These are phyloP conservation scores for Aphanoascus verrucosus DNA, from an alignment of 2,329 filamentous ascomycete species.

Conservation along the genomic window DNA sequence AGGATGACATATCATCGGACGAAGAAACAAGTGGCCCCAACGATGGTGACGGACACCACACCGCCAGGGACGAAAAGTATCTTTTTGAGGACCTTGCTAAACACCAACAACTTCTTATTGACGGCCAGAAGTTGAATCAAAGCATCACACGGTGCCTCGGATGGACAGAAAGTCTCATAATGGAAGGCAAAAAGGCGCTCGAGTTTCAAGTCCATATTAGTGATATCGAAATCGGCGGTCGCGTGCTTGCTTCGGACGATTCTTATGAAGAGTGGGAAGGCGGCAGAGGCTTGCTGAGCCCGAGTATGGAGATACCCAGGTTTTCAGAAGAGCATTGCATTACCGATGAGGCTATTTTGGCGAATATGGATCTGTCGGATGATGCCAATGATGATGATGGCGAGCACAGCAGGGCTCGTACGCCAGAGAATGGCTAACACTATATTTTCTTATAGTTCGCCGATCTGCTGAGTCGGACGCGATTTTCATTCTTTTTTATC, in stretches of 20 bases:
- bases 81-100: conserved; percentile 76
- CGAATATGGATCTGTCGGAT: not conserved
- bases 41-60: conserved; percentile 40
- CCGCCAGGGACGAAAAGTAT: conserved; percentile 67
- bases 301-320: conserved; percentile 12
- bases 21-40: conserved; percentile 28
- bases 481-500: not conserved
- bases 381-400: not conserved
- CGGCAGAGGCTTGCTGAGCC: conserved; percentile 27
- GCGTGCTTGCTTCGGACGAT: conserved; percentile 64
- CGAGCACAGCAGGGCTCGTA: not conserved
- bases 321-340: not conserved
- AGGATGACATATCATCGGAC: conserved; percentile 32
- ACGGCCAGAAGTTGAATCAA: conserved; percentile 91
- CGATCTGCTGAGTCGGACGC: not conserved
- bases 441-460: not conserved
- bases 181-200: conserved; percentile 75
- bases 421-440: not conserved
- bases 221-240: conserved; percentile 71
- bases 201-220: conserved; percentile 68
- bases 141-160: conserved; percentile 80
- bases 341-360: not conserved
- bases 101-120: conserved; percentile 76
- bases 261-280: conserved; percentile 31
- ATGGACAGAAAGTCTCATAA: conserved; percentile 84